Evolutionary conservation across 2,329 filamentous ascomycete genomes (phyloP).

Genomic region (Colletotrichum lini): DNA sequence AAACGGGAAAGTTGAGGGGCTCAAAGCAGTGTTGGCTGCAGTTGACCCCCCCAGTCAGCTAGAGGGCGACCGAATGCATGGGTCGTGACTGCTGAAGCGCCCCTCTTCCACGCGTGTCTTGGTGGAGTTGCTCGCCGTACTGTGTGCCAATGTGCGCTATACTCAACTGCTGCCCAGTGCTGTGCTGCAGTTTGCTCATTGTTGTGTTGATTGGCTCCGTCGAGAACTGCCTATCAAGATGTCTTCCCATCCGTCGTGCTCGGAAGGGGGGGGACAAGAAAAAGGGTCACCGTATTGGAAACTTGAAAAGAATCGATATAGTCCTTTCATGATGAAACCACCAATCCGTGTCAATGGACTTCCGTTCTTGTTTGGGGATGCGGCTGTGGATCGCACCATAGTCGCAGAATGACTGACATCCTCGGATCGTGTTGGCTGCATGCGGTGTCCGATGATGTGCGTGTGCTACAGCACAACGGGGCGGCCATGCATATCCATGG

Average conservation of each 20-base stretch:
- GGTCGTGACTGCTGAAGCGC: background rate
- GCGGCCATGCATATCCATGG: background rate
- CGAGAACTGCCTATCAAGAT: background rate
- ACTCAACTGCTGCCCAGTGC: background rate
- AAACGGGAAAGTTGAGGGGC: constrained; percentile 31
- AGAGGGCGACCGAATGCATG: background rate
- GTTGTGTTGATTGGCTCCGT: background rate
- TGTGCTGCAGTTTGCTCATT: background rate
- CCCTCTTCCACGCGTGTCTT: background rate
- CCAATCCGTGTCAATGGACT: no score
- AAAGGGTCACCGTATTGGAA: no score
- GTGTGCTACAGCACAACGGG: background rate
- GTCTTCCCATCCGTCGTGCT: background rate
- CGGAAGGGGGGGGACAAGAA: background rate
- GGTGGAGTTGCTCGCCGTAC: background rate
- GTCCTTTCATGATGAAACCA: background rate
- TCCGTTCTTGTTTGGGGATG: background rate
- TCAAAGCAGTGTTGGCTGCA: constrained; percentile 9
- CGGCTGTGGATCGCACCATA: background rate
- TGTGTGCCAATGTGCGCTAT: background rate
- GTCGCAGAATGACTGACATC: background rate
- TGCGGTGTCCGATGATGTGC: background rate
- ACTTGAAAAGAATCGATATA: background rate
- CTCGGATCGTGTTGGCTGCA: background rate
- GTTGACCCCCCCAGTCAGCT: background rate